A percentile compares a stretch with the other conserved stretches of the same genome.
Evolutionary conservation across 164 flowering plant species (phyloP).

Genomic region (Euptelea pleiosperma): DNA sequence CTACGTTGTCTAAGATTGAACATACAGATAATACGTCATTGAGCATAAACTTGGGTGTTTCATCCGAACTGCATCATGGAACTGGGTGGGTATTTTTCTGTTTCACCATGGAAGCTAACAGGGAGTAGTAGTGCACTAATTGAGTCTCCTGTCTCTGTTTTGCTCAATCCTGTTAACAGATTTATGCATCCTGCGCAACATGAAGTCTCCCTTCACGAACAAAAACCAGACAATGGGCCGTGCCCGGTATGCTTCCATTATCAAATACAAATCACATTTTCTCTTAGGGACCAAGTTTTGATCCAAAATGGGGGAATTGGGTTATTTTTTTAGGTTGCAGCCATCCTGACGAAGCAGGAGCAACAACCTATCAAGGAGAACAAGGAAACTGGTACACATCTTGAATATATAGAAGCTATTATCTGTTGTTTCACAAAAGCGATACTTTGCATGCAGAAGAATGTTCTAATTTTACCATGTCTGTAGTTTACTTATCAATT

Average conservation of each 20-base stretch:
- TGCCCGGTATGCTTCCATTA: conserved; percentile 28
- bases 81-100: conserved; percentile 15
- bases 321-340: conserved; percentile 17
- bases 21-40: conserved; percentile 2
- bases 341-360: conserved; percentile 14
- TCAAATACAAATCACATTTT: neutral
- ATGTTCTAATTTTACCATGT: neutral
- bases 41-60: conserved; percentile 2
- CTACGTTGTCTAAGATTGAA: conserved; percentile 16
- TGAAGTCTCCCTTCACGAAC: conserved; percentile 14
- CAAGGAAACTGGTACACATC: conserved; percentile 16
- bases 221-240: conserved; percentile 21
- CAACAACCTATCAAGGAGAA: conserved; percentile 19
- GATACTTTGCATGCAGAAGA: too few relatives aligned
- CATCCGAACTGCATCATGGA: conserved; percentile 14
- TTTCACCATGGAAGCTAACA: neutral
- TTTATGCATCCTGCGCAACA: conserved; percentile 15
- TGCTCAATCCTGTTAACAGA: conserved; percentile 17
- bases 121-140: neutral
- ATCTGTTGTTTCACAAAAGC: too few relatives aligned
- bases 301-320: conserved; percentile 9
- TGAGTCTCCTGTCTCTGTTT: conserved; percentile 2
- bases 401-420: conserved; percentile 12
- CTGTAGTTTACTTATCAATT: neutral
- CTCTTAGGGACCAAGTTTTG: neutral